Evolutionary conservation across 768 basidiomycete species (phyloP).

Genomic region (Pleurotus citrinopileatus): DNA sequence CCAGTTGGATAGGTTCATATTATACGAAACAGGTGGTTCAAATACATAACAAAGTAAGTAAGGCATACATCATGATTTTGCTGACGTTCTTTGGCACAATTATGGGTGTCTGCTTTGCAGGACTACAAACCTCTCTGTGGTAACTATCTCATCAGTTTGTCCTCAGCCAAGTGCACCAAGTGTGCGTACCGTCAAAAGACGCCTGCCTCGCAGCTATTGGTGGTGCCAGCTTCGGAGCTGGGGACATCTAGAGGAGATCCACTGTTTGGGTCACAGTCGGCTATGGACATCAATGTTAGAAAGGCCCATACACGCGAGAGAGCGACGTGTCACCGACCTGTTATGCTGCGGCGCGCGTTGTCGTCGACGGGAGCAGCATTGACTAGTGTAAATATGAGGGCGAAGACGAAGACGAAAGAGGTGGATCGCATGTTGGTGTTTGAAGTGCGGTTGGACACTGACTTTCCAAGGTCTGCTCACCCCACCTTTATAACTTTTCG

Average conservation of each 20-base stretch:
- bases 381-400: neutral
- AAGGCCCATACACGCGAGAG: neutral
- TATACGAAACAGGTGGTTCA: too few relatives aligned
- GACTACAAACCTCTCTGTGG: too few relatives aligned
- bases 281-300: neutral
- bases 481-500: slow-evolving; percentile 3
- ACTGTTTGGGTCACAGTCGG: neutral
- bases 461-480: neutral
- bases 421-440: neutral
- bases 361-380: neutral
- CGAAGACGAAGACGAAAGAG: neutral
- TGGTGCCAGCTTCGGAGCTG: neutral
- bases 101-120: too few relatives aligned
- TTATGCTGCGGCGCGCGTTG: neutral
- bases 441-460: neutral
- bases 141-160: neutral
- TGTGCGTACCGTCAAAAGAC: neutral
- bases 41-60: too few relatives aligned
- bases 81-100: too few relatives aligned
- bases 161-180: neutral
- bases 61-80: too few relatives aligned
- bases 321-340: neutral
- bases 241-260: slow-evolving; percentile 1
- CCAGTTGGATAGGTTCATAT: too few relatives aligned
- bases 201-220: neutral